Evolutionary conservation across 2,329 filamentous ascomycete genomes (phyloP), one percentile per base, ranked within the genome.

Genomic region (Ceratocystis cacaofunesta): DNA sequence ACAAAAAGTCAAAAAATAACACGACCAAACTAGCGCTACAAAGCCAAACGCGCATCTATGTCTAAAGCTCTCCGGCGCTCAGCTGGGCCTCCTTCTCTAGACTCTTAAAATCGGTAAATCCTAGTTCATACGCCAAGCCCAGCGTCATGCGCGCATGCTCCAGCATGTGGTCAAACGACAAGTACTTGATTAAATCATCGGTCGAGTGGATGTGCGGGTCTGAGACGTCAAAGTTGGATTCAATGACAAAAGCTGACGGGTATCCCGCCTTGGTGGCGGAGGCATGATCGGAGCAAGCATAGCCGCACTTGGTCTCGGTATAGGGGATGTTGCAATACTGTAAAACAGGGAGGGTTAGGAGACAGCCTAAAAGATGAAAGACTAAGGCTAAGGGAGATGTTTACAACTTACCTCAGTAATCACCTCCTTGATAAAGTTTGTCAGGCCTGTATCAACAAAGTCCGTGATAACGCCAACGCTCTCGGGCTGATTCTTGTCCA

Each of bases 391-490:
- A 2, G n/a, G 25, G 19, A 10, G 8, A 28, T 25, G 25, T 50
- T n/a, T 22, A 7, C 32, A 12, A 58, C 76, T 70, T 76, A 82
- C 81, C 71, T 84, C 84, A 41, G 84, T 87, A 69, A 96, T 88
- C 68, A 96, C 83, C 71, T 86, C 82, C 80, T 96, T 96, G 79
- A 96, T 92, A 75, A 96, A 97, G 6, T 82, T 80, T 4, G 92
- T 97, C 70, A 97, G 79, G 64, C 82, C 85, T 1, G 85, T 78
- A 73, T 96, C 88, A 57, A 97, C 92, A 71, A 82, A 96, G 75
- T 97, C 92, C 3, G 89, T 91, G 71, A 97, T 95, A 63, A 97
- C 89, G 55, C 92, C 92, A 2, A 97, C 89, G 58, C 85, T 87
- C 79, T 96, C 92, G 4, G 85, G 82, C 75, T 89, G 81, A 67